These are phyloP conservation scores for Coleophoma eucalyptorum DNA, from an alignment of 2,329 filamentous ascomycete species.

Conservation along the genomic window DNA sequence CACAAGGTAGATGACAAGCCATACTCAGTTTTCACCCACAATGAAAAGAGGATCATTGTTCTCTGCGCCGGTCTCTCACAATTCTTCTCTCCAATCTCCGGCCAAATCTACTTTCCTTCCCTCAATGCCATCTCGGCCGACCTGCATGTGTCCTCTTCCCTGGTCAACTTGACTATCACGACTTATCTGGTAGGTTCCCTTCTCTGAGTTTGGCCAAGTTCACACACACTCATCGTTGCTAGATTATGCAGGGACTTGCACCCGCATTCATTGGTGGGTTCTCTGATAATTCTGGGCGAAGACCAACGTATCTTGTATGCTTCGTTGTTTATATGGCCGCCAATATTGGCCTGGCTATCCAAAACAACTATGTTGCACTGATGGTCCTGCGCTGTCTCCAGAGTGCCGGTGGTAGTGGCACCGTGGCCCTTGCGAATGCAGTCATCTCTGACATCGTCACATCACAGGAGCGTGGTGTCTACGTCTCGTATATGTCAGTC, in stretches of 20 bases:
- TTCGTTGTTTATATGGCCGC: slow-evolving; percentile 49
- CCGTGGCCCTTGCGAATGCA: slow-evolving; percentile 62
- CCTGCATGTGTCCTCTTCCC: slow-evolving; percentile 34
- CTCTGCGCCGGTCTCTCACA: slow-evolving; percentile 44
- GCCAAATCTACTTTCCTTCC: slow-evolving; percentile 50
- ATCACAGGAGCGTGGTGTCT: slow-evolving; percentile 63
- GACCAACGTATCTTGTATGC: slow-evolving; percentile 47
- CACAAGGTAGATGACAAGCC: neutral
- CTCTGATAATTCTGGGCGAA: slow-evolving; percentile 47
- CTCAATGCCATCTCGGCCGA: slow-evolving; percentile 42
- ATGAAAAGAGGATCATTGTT: slow-evolving; percentile 42
- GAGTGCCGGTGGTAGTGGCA: slow-evolving; percentile 46
- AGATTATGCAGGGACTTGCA: slow-evolving; percentile 51
- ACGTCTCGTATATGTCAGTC: slow-evolving; percentile 63
- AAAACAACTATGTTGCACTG: slow-evolving; percentile 42
- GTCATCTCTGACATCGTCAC: slow-evolving; percentile 67
- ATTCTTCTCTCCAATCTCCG: slow-evolving; percentile 51
- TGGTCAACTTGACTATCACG: slow-evolving; percentile 31
- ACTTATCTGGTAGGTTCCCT: slow-evolving; percentile 24
- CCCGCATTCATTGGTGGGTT: slow-evolving; percentile 51
- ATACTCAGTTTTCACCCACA: slow-evolving; percentile 9
- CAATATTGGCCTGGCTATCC: slow-evolving; percentile 47
- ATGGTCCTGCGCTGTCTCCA: slow-evolving; percentile 51
- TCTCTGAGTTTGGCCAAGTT: neutral
- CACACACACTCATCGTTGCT: neutral